Base-by-base conservation (phyloP, 768 basidiomycete species). In the Arthromyces matolae region DNA sequence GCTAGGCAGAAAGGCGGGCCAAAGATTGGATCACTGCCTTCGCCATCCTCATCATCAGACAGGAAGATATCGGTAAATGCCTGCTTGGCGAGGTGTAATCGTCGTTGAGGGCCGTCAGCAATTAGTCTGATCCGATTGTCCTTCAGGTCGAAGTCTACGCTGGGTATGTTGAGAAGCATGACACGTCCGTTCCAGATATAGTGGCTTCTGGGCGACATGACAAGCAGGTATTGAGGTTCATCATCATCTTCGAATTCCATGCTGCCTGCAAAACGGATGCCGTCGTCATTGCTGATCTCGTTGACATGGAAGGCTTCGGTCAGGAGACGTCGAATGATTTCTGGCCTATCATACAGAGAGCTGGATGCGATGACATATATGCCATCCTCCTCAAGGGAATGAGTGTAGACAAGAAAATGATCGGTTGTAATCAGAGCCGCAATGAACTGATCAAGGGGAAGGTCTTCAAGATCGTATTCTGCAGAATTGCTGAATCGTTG, bases 151-250 rank as follows among this genome's bases (percentile, higher is more conserved):
- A 95, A 70, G n/a, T 92, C 86, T 53, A 93, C 72, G 57, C 72
- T 83, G 12, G 86, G 81, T 14, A 94, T 69, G 45, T 81, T 77
- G 27, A 92, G 70, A 59, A 92, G 76, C 67, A 93, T 77, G 39
- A 96, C 87, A 27, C 84, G 73, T 7, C 95, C 95, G 45, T 86
- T 88, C 95, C 95, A 99, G 24, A 93, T 71, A 70, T 96, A 99
- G 42, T 83, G 82, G 9, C 77, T 81, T 19, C 84, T 78, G 19
- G 96, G 93, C 18, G 95, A 90, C 40, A 98, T 68, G 29, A 96
- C 65, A 40, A 99, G 77, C 25, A 99, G 69, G 62, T 98, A 98
- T 44, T 81, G 78, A 13, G 75, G 74, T 23, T 80, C 80, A 20
- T 84, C 80, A 32, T 79, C 73, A 29, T 81, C 79, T 34, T 75